Base-by-base conservation (phyloP, 1,139 yeast genomes). In the Saccharomyces hybrid region DNA sequence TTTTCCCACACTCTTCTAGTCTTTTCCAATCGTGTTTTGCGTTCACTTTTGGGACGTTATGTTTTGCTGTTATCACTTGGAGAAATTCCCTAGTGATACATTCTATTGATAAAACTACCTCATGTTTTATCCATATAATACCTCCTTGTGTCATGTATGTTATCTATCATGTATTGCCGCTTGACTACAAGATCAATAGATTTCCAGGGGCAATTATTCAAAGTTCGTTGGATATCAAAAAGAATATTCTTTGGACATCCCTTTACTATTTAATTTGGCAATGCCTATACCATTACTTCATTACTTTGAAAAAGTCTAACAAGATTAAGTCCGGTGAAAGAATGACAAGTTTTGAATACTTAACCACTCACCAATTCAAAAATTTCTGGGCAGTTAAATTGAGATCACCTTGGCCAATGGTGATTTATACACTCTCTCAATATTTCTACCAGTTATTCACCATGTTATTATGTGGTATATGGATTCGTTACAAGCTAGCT, bases 41-140 rank as follows among this genome's bases (percentile, higher is more conserved):
- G 13, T 80, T 93, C 56, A 80, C 95, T 1, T 83, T 86, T 75
- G 98, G 98, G 1, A 88, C 97, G 0, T 73, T 93, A 53, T 81
- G 96, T 8, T 91, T 89, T 80, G 98, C 98, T 0, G 97, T 93
- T 20, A 84, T 91, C 44, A 88, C 97, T 0, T 93, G 99, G 99
- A 78, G 96, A 64, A 93, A 93, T 68, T 90, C 97, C 7, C 77
- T 93, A 56, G 98, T 93, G 7, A 76, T 93, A 51, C 99, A 93
- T 67, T 86, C 95, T 16, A 80, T 93, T 59, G 98, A 91, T 60
- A 91, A 93, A 70, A 88, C 93, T n/a, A 91, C 98, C 1, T 83
- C 93, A 14, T 84, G 96, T 4, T 88, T 89, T 63, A 91, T 93
- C 59, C 99, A 93, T 67, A 78, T 93, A 14, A 80, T 88, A 75